Conservation (phyloP, 2,329 filamentous ascomycete genomes). For the Ceratocystis cubensis region DNA sequence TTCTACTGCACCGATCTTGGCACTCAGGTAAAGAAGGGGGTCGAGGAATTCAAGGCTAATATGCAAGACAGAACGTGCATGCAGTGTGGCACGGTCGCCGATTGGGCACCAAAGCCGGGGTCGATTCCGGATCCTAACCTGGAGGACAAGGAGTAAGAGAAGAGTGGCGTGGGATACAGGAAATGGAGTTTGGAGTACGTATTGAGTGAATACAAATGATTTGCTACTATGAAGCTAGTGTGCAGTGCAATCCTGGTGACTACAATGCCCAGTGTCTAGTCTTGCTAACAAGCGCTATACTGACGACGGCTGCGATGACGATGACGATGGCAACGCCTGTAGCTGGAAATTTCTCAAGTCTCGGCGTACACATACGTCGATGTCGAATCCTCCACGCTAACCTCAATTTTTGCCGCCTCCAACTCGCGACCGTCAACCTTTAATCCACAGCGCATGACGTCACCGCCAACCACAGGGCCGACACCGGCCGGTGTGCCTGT, state of each 20-base stretch:
- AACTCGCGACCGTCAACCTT: conserved; percentile 70
- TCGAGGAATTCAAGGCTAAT: conserved; percentile 62
- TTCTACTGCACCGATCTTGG: conserved; percentile 88
- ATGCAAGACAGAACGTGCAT: conserved; percentile 60
- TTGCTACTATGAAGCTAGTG: neutral
- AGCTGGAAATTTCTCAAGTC: conserved; percentile 38
- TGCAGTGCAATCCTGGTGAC: neutral
- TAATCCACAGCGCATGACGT: conserved; percentile 75
- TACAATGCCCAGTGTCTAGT: neutral
- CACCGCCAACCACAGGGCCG: conserved; percentile 69
- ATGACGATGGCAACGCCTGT: neutral
- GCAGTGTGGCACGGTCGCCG: conserved; percentile 63
- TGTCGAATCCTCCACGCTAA: conserved; percentile 66
- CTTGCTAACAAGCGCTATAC: neutral
- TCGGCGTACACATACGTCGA: conserved; percentile 65
- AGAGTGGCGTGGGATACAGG: no score
- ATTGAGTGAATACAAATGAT: neutral
- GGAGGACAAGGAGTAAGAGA: conserved; percentile 22
- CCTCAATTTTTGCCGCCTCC: conserved; percentile 72
- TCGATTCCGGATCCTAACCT: conserved; percentile 49
- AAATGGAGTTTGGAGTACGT: neutral
- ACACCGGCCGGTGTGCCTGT: conserved; percentile 98
- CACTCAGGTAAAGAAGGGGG: conserved; percentile 85
- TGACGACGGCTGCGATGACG: neutral
- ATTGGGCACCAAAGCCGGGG: conserved; percentile 51